Percentiles rank a stretch among this genome's conserved stretches.
Evolutionary conservation across 176 grass and related monocot species (phyloP).

Genomic region (Tillandsia leiboldiana): DNA sequence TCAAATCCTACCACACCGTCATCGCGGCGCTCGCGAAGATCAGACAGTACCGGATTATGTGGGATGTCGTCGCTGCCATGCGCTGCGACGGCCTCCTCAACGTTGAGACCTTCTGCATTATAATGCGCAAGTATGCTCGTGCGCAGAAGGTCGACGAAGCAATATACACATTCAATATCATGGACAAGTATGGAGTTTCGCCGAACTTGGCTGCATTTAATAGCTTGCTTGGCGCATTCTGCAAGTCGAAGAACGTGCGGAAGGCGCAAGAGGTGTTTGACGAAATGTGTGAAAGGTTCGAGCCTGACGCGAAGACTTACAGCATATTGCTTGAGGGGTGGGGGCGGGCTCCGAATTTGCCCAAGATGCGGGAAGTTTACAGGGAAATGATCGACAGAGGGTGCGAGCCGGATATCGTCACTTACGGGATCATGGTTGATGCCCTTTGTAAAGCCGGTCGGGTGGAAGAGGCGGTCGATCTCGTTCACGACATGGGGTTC

Average conservation of each 20-base stretch:
- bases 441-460: constrained; percentile 67
- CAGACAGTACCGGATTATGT: constrained; percentile 88
- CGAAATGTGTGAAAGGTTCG: constrained; percentile 48
- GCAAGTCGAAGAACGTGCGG: constrained; percentile 87
- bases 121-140: constrained; percentile 85
- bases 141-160: constrained; percentile 73
- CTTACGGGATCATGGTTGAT: constrained; percentile 93
- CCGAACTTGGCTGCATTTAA: constrained; percentile 59
- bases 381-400: constrained; percentile 48
- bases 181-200: constrained; percentile 64
- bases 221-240: constrained; percentile 55
- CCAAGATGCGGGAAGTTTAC: constrained; percentile 82
- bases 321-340: constrained; percentile 96
- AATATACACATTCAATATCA: constrained; percentile 78
- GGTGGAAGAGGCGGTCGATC: constrained; percentile 57
- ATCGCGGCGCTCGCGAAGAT: constrained; percentile 73
- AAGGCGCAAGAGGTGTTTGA: constrained; percentile 88
- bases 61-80: constrained; percentile 70
- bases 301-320: constrained; percentile 75
- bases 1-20: constrained; percentile 69
- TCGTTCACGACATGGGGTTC: constrained; percentile 60
- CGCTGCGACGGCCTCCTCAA: constrained; percentile 48
- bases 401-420: constrained; percentile 82
- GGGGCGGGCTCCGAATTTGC: constrained; percentile 79
- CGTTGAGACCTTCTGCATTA: constrained; percentile 79